phyloP scores from a whole-genome alignment of 306 rosid genomes.

The Nissolia schottii region DNA sequence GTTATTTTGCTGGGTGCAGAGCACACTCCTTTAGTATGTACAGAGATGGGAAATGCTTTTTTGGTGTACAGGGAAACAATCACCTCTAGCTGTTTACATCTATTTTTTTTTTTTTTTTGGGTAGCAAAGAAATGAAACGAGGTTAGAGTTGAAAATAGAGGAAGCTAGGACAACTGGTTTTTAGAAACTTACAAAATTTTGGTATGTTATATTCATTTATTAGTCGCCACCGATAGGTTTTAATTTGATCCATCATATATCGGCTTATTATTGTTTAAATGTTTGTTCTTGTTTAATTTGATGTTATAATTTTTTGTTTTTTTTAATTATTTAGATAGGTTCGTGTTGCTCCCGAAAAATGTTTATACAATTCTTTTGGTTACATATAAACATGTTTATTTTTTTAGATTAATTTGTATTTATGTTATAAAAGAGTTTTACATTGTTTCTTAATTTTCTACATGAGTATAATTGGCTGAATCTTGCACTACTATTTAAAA shows the following conservation, averaged over 20 bases:
- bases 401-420: too few species aligned
- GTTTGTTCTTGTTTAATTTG: background rate
- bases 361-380: too few species aligned
- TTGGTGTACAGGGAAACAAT: slow-evolving; percentile 54
- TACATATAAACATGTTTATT: too few species aligned
- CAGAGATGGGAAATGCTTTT: slow-evolving; percentile 37
- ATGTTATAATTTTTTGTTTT: too few species aligned
- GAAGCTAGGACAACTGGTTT: slow-evolving; percentile 2
- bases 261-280: background rate
- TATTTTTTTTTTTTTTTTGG: slow-evolving; percentile 25
- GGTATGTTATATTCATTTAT: slow-evolving; percentile 16
- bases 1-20: slow-evolving; percentile 24
- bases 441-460: too few species aligned
- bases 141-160: slow-evolving; percentile 29
- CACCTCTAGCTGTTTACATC: slow-evolving; percentile 25
- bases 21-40: slow-evolving; percentile 35
- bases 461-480: too few species aligned
- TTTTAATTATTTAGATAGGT: too few species aligned
- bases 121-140: slow-evolving; percentile 36
- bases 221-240: background rate
- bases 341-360: too few species aligned
- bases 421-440: too few species aligned
- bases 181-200: slow-evolving; percentile 25
- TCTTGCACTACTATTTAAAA: too few species aligned
- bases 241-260: background rate